phyloP scores from a whole-genome alignment of 805 yeast species.

The Diddensiella transvaalensis region DNA sequence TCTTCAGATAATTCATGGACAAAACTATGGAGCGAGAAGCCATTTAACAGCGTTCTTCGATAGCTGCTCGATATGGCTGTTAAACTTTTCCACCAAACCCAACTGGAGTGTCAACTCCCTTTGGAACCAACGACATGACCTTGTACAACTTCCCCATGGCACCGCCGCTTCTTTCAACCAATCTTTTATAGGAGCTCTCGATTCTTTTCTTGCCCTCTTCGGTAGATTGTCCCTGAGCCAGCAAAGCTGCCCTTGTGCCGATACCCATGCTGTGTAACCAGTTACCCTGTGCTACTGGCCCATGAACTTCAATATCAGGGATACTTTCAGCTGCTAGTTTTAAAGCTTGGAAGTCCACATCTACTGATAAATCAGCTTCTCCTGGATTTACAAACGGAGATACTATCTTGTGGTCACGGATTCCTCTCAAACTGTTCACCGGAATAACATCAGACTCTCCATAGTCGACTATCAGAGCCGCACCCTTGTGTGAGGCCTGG shows the following conservation, averaged over 20 bases:
- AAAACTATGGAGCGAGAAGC: neutral
- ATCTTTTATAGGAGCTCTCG: slow-evolving; percentile 53
- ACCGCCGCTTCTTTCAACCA: slow-evolving; percentile 56
- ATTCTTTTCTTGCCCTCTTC: slow-evolving; percentile 51
- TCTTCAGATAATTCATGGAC: neutral
- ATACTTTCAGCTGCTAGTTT: slow-evolving; percentile 34
- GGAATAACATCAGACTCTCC: slow-evolving; percentile 65
- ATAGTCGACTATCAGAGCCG: slow-evolving; percentile 72
- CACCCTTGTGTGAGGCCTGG: slow-evolving; percentile 44
- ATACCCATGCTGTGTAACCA: slow-evolving; percentile 76
- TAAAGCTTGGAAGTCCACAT: slow-evolving; percentile 73
- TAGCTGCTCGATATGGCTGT: neutral
- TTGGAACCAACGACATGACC: slow-evolving; percentile 59
- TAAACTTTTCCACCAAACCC: slow-evolving; percentile 48
- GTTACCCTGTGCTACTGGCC: slow-evolving; percentile 73
- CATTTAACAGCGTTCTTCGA: neutral
- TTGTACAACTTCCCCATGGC: slow-evolving; percentile 79
- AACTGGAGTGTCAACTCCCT: slow-evolving; percentile 41
- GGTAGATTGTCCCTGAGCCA: slow-evolving; percentile 42
- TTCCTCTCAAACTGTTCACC: slow-evolving; percentile 69
- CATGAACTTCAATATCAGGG: slow-evolving; percentile 37
- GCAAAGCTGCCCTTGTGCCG: slow-evolving; percentile 53
- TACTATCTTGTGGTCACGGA: slow-evolving; percentile 65
- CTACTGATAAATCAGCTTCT: slow-evolving; percentile 74
- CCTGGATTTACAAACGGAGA: slow-evolving; percentile 77